A percentile compares a stretch with the other conserved stretches of the same genome.
Evolutionary conservation across 495 filamentous ascomycete genomes (phyloP).

Genomic region (Cladorrhinum samala): DNA sequence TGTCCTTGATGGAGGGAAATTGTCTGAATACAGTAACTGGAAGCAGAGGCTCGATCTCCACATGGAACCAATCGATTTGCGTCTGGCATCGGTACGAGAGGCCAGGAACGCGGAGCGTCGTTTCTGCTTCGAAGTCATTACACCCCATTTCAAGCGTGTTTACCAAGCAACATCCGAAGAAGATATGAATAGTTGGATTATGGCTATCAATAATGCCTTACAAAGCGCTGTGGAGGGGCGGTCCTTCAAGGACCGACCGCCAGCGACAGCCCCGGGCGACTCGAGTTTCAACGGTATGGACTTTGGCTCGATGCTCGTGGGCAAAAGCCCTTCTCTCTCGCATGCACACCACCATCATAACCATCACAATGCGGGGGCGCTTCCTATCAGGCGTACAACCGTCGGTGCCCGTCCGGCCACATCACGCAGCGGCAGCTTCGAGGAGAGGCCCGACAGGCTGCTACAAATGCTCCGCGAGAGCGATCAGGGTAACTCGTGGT

Average conservation of each 20-base stretch:
- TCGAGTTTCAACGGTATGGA: constrained; percentile 59
- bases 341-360: constrained; percentile 30
- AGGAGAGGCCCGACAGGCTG: constrained; percentile 70
- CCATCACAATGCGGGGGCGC: constrained; percentile 42
- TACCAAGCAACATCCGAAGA: constrained; percentile 98
- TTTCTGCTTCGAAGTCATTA: constrained; percentile 98
- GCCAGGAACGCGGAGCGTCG: constrained; percentile 88
- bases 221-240: constrained; percentile 91
- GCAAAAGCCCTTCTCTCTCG: constrained; percentile 79
- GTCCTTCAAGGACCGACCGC: constrained; percentile 44
- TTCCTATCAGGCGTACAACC: constrained; percentile 70
- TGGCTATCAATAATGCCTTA: constrained; percentile 92
- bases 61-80: constrained; percentile 96
- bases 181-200: constrained; percentile 96
- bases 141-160: constrained; percentile 90
- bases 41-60: constrained; percentile 95
- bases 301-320: constrained; percentile 85
- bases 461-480: constrained; percentile 82
- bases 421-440: constrained; percentile 63
- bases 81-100: constrained; percentile 94
- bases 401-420: constrained; percentile 79
- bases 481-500: constrained; percentile 90
- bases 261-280: constrained; percentile 41
- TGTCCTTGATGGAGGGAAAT: constrained; percentile 88
- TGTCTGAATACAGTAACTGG: constrained; percentile 99